Evolutionary conservation across 2,329 filamentous ascomycete species (phyloP).

Genomic region (Trichoderma koningiopsis): DNA sequence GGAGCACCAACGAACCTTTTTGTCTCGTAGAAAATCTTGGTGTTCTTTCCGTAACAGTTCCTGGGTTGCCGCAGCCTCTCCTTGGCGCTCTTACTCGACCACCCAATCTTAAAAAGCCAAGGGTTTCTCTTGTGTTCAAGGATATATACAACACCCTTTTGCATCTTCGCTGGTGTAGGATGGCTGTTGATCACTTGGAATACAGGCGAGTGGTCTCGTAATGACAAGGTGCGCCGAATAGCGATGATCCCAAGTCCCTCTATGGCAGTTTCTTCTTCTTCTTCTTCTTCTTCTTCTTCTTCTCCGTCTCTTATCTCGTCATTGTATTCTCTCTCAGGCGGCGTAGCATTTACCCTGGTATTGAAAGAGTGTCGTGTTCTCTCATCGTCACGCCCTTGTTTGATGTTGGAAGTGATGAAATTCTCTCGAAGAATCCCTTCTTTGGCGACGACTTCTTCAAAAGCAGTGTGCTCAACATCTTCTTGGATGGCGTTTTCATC

Average conservation of each 20-base stretch:
- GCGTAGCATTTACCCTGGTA: too few relatives aligned
- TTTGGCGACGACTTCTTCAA: neutral
- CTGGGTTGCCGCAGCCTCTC: neutral
- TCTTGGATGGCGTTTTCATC: neutral
- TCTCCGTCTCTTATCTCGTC: neutral
- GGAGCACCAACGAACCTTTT: constrained; percentile 3
- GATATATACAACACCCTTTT: constrained; percentile 6
- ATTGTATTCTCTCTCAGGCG: neutral
- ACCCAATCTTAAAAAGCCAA: constrained; percentile 7
- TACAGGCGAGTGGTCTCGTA: constrained; percentile 16
- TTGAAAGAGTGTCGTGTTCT: neutral
- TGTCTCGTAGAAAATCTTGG: constrained; percentile 1
- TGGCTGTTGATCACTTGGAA: constrained; percentile 2
- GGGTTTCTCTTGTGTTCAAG: neutral
- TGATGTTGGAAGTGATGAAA: neutral
- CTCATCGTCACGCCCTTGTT: neutral
- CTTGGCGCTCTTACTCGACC: constrained; percentile 12
- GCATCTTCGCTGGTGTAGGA: neutral
- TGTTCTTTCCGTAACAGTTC: constrained; percentile 3
- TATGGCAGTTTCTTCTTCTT: neutral
- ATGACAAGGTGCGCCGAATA: neutral
- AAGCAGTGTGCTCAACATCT: neutral
- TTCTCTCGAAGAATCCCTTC: neutral
- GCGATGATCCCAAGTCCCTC: neutral
- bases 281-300: neutral